Evolutionary conservation across 306 rosid genomes (phyloP).

Genomic region (Sicyos baderoa): DNA sequence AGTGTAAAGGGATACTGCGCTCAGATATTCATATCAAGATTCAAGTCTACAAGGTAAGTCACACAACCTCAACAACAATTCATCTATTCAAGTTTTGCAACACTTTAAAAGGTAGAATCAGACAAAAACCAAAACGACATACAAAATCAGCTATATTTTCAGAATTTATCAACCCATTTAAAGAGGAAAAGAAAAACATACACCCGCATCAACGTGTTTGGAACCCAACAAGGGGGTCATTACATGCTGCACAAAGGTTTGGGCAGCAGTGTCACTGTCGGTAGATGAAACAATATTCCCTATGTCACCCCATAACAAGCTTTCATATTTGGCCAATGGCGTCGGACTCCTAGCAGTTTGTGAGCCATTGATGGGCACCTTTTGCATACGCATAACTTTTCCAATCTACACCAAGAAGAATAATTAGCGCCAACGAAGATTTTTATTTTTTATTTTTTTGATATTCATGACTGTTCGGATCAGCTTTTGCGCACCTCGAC

Average conservation of each 20-base stretch:
- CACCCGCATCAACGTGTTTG: conserved; percentile 71
- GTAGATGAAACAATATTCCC: conserved; percentile 41
- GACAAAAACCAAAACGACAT: neutral
- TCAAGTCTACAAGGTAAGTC: neutral
- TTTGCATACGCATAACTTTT: conserved; percentile 68
- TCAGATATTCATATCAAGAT: neutral
- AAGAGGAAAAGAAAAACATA: conserved; percentile 22
- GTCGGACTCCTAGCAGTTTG: conserved; percentile 29
- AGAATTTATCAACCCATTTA: neutral
- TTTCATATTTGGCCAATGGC: conserved; percentile 47
- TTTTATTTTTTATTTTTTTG: too few species aligned
- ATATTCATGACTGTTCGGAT: too few species aligned
- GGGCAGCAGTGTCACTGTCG: conserved; percentile 43
- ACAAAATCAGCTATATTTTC: neutral
- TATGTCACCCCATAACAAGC: conserved; percentile 55
- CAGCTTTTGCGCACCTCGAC: too few species aligned
- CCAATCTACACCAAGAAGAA: too few species aligned
- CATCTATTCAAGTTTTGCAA: too few species aligned
- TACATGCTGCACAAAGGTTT: conserved; percentile 44
- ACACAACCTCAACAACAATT: too few species aligned
- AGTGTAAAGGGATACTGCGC: neutral
- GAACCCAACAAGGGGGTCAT: conserved; percentile 80
- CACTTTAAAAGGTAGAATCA: neutral
- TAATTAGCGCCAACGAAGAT: too few species aligned
- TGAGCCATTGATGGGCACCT: conserved; percentile 38